A percentile compares a stretch with the other conserved stretches of the same genome.
Evolutionary conservation across 1,284 basidiomycete species (phyloP).

Genomic region (Cryptococcus floricola): DNA sequence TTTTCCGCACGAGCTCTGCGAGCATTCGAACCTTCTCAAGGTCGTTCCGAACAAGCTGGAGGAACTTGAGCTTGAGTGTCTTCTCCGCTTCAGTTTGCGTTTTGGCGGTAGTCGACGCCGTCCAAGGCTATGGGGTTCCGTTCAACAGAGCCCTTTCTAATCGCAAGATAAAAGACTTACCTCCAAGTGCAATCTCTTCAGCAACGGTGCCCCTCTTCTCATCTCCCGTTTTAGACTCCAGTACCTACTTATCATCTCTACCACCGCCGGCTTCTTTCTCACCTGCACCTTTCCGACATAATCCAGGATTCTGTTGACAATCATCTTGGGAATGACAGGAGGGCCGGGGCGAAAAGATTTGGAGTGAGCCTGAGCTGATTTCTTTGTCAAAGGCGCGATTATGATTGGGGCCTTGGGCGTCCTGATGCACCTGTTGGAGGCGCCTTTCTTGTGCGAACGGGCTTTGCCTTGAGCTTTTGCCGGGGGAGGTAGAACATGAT

Average conservation of each 20-base stretch:
- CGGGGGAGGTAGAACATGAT: too few relatives aligned
- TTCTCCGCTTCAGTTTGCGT: constrained; percentile 79
- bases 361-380: constrained; percentile 55
- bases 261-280: constrained; percentile 71
- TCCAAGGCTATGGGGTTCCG: constrained; percentile 67
- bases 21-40: constrained; percentile 70
- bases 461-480: too few relatives aligned
- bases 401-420: not conserved
- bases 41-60: constrained; percentile 70
- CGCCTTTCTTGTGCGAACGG: not conserved
- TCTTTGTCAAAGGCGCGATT: constrained; percentile 40
- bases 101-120: constrained; percentile 65
- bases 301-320: constrained; percentile 64
- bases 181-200: constrained; percentile 92
- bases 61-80: constrained; percentile 73
- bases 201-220: constrained; percentile 82
- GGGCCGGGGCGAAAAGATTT: constrained; percentile 55
- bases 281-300: constrained; percentile 72
- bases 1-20: constrained; percentile 68
- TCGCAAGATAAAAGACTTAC: constrained; percentile 31
- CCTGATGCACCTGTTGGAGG: not conserved
- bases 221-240: constrained; percentile 97
- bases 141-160: not conserved
- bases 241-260: constrained; percentile 78
- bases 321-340: constrained; percentile 54